A percentile compares a stretch with the other conserved stretches of the same genome.
These are phyloP conservation scores for Seiridium cupressi DNA, from an alignment of 2,329 filamentous ascomycete genomes.

Conservation along the genomic window DNA sequence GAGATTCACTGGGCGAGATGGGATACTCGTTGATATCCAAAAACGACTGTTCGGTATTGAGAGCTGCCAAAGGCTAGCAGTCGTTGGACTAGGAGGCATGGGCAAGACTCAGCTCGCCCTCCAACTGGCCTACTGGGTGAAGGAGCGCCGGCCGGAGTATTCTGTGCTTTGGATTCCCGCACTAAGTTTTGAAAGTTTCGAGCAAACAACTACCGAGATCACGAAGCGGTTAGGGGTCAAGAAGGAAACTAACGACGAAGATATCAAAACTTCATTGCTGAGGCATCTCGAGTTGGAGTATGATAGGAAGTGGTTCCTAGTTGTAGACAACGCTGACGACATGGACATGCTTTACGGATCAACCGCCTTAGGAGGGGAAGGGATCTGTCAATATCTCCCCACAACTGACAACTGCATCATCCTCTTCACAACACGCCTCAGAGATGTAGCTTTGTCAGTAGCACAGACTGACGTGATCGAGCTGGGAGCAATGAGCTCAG, in stretches of 20 bases:
- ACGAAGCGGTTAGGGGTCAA: slow-evolving; percentile 29
- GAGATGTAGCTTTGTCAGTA: slow-evolving; percentile 24
- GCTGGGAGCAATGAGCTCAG: slow-evolving; percentile 24
- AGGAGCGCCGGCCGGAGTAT: slow-evolving; percentile 28
- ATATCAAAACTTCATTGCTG: slow-evolving; percentile 61
- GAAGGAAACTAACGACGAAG: slow-evolving; percentile 47
- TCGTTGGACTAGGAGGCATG: slow-evolving; percentile 35
- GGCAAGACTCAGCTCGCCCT: slow-evolving; percentile 40
- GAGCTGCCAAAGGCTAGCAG: slow-evolving; percentile 17
- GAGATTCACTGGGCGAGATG: no score
- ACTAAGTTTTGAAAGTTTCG: slow-evolving; percentile 32
- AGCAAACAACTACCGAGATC: slow-evolving; percentile 34
- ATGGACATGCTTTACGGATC: slow-evolving; percentile 21
- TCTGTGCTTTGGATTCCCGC: slow-evolving; percentile 44
- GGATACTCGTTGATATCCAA: no score
- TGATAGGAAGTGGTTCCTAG: slow-evolving; percentile 34
- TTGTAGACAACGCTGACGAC: slow-evolving; percentile 43
- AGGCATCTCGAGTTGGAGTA: slow-evolving; percentile 22
- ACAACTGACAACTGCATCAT: slow-evolving; percentile 21
- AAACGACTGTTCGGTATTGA: no score
- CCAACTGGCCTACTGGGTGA: slow-evolving; percentile 36
- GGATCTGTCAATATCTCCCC: not conserved
- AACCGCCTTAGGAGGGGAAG: not conserved
- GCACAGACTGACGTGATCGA: slow-evolving; percentile 22
- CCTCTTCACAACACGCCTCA: slow-evolving; percentile 35